A percentile compares a stretch with the other conserved stretches of the same genome.
Conservation (phyloP, 306 rosid genomes). For the Clitoria ternatea region DNA sequence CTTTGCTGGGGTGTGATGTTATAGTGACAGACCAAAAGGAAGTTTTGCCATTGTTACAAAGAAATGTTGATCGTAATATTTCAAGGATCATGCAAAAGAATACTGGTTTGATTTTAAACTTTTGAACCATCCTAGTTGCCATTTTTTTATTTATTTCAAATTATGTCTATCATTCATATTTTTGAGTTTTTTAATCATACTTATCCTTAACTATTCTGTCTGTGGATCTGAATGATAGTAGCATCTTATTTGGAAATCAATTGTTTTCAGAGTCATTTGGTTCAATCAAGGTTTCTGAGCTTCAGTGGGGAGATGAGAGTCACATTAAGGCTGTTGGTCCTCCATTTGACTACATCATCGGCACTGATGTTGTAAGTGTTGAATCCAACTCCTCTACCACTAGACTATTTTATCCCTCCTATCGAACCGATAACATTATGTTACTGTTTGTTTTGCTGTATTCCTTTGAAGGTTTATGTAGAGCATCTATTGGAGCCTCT, state of each 20-base stretch:
- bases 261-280: constrained; percentile 69
- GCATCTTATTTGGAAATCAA: constrained; percentile 24
- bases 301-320: constrained; percentile 83
- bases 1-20: constrained; percentile 88
- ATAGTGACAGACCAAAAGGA: constrained; percentile 82
- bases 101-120: constrained; percentile 46
- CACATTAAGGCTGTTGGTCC: constrained; percentile 75
- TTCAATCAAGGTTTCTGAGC: constrained; percentile 75
- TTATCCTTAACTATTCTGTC: neutral
- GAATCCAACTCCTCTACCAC: no score
- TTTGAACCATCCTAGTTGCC: neutral
- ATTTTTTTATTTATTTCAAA: constrained; percentile 5
- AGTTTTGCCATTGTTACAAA: constrained; percentile 69
- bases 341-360: constrained; percentile 86
- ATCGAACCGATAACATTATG: no score
- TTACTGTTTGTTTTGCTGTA: neutral
- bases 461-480: constrained; percentile 60
- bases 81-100: constrained; percentile 73
- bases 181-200: neutral
- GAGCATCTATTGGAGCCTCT: constrained; percentile 89
- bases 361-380: constrained; percentile 85
- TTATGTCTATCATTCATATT: neutral
- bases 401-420: no score
- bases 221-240: constrained; percentile 9
- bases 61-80: constrained; percentile 86